Evolutionary conservation across 2,329 filamentous ascomycete genomes (phyloP).

Genomic region (Thelonectria discophora): DNA sequence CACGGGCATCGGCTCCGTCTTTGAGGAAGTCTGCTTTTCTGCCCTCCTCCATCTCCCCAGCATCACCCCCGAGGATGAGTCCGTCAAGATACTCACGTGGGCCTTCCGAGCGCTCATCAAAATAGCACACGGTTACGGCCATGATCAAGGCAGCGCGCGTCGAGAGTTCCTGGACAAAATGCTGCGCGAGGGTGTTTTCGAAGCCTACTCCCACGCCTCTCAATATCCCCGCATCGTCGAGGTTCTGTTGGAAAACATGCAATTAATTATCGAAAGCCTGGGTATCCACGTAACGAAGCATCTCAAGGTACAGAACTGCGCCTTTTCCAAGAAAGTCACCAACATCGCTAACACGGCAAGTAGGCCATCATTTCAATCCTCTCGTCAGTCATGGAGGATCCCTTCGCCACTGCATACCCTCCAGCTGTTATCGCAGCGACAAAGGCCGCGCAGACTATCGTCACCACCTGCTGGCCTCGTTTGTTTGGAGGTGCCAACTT

Average conservation of each 20-base stretch:
- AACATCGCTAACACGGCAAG: constrained; percentile 19
- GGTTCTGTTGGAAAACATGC: constrained; percentile 62
- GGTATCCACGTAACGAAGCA: constrained; percentile 73
- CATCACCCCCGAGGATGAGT: constrained; percentile 78
- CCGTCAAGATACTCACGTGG: constrained; percentile 67
- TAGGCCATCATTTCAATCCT: constrained; percentile 74
- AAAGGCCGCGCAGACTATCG: constrained; percentile 62
- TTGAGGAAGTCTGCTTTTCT: constrained; percentile 75
- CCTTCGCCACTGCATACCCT: constrained; percentile 68
- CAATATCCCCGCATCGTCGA: constrained; percentile 66
- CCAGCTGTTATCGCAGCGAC: constrained; percentile 63
- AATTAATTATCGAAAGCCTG: constrained; percentile 61
- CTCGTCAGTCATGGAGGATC: constrained; percentile 71
- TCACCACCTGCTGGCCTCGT: constrained; percentile 75
- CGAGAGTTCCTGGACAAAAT: constrained; percentile 61
- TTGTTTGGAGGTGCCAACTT: constrained; percentile 64
- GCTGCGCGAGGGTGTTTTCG: constrained; percentile 64
- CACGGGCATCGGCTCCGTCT: constrained; percentile 73
- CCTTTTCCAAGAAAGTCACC: background rate
- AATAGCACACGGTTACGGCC: constrained; percentile 54
- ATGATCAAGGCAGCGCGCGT: constrained; percentile 39
- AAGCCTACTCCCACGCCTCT: constrained; percentile 65
- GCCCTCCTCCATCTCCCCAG: constrained; percentile 80
- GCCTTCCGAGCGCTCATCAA: constrained; percentile 73
- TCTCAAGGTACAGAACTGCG: constrained; percentile 60